Percentiles rank a stretch among this genome's conserved stretches.
Evolutionary conservation across 2,329 filamentous ascomycete genomes (phyloP).

Genomic region (Exophiala spinifera): DNA sequence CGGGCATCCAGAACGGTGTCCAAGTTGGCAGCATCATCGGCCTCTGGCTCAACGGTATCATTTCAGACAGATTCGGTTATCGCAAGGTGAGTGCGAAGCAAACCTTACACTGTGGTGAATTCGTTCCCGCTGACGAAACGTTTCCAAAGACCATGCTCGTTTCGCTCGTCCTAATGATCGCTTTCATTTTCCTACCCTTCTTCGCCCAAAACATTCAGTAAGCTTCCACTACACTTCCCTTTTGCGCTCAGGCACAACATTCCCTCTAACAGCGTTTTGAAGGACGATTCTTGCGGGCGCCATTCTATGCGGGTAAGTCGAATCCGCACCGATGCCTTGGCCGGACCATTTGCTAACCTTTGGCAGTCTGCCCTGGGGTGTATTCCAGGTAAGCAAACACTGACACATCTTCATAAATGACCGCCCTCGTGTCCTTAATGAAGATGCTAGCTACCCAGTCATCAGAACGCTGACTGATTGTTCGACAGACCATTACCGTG

Average conservation of each 20-base stretch:
- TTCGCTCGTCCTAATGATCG: conserved; percentile 49
- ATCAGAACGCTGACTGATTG: too few relatives aligned
- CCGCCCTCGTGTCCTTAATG: too few relatives aligned
- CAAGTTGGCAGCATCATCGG: conserved; percentile 31
- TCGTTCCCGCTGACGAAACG: conserved; percentile 47
- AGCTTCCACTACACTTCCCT: too few relatives aligned
- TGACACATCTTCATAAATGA: too few relatives aligned
- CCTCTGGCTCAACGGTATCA: conserved; percentile 32
- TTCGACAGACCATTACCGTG: conserved; percentile 36
- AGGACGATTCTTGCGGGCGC: conserved; percentile 35
- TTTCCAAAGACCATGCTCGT: conserved; percentile 58
- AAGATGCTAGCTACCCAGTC: too few relatives aligned
- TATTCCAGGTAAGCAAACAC: conserved; percentile 33
- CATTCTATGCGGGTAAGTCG: too few relatives aligned
- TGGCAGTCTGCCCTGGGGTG: conserved; percentile 38
- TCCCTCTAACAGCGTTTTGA: conserved; percentile 29
- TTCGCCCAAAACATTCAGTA: conserved; percentile 33
- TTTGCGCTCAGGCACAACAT: too few relatives aligned
- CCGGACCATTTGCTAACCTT: too few relatives aligned
- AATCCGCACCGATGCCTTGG: too few relatives aligned
- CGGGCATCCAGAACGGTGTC: conserved; percentile 30
- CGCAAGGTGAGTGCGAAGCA: conserved; percentile 44
- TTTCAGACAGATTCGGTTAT: conserved; percentile 39
- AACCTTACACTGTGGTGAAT: conserved; percentile 38
- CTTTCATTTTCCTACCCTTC: conserved; percentile 39